Evolutionary conservation across 805 yeast genomes (phyloP).

Genomic region (Tetrapisispora pingtungensis): DNA sequence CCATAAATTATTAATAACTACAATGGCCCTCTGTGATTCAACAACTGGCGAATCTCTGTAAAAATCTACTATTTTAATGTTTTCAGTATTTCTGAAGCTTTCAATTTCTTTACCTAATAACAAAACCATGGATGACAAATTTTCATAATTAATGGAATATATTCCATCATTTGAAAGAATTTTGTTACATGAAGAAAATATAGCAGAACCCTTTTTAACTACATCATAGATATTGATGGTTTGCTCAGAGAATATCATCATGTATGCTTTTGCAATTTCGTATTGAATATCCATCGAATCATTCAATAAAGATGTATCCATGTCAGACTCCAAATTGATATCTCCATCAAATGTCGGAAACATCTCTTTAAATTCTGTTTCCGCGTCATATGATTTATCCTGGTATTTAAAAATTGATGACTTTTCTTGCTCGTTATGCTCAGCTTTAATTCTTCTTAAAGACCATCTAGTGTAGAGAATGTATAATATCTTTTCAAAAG

Average conservation of each 20-base stretch:
- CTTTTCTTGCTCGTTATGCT: constrained; percentile 50
- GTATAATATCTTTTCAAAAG: constrained; percentile 42
- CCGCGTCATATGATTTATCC: constrained; percentile 57
- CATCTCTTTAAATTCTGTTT: constrained; percentile 65
- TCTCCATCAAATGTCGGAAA: constrained; percentile 81
- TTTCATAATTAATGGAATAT: constrained; percentile 21
- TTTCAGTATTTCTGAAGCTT: constrained; percentile 16
- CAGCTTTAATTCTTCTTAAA: constrained; percentile 53
- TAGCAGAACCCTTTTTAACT: constrained; percentile 34
- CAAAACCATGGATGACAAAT: constrained; percentile 30
- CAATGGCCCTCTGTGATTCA: constrained; percentile 55
- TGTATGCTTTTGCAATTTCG: constrained; percentile 40
- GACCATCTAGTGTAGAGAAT: constrained; percentile 75
- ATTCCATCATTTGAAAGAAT: constrained; percentile 17
- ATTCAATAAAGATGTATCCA: constrained; percentile 1
- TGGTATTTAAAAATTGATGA: constrained; percentile 56
- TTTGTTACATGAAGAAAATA: constrained; percentile 22
- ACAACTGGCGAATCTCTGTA: constrained; percentile 51
- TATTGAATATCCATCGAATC: constrained; percentile 40
- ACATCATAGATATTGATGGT: constrained; percentile 15
- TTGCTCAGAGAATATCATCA: constrained; percentile 31
- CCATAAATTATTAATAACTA: constrained; percentile 36
- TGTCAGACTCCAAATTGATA: constrained; percentile 17
- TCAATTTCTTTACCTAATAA: constrained; percentile 29
- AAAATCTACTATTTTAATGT: constrained; percentile 36